phyloP scores from a whole-genome alignment of 2,329 filamentous ascomycete species.

The Pestalotiopsis sp. region DNA sequence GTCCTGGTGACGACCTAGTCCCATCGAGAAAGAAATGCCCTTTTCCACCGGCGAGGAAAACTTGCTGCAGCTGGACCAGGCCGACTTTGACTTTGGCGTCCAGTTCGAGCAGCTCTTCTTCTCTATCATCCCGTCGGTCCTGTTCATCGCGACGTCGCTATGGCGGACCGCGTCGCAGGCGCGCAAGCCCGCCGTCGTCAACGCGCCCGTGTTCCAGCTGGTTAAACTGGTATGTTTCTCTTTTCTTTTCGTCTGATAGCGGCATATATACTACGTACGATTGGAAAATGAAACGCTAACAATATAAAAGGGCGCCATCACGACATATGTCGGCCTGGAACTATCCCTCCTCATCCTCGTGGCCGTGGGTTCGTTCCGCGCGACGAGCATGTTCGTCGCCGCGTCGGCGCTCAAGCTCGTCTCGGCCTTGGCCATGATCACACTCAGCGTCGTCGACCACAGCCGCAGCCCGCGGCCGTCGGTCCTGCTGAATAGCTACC shows the following conservation, averaged over 20 bases:
- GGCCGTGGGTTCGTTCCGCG: slow-evolving; percentile 12
- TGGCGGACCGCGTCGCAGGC: slow-evolving; percentile 29
- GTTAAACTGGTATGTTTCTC: slow-evolving; percentile 28
- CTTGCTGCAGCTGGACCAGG: slow-evolving; percentile 21
- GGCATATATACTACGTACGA: background rate
- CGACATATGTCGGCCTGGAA: slow-evolving; percentile 23
- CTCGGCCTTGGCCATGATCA: slow-evolving; percentile 24
- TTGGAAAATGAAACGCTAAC: background rate
- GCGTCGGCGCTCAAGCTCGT: slow-evolving; percentile 29
- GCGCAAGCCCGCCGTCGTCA: slow-evolving; percentile 32
- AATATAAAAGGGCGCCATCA: slow-evolving; percentile 20
- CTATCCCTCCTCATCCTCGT: slow-evolving; percentile 29
- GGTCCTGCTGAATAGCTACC: slow-evolving; percentile 41
- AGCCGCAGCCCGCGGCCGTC: slow-evolving; percentile 39
- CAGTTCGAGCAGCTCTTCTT: slow-evolving; percentile 36
- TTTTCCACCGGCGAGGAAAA: slow-evolving; percentile 18
- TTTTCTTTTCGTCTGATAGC: background rate
- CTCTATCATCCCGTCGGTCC: slow-evolving; percentile 29
- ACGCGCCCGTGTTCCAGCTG: slow-evolving; percentile 28
- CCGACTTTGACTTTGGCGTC: slow-evolving; percentile 29
- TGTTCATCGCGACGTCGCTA: slow-evolving; percentile 32
- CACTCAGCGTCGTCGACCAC: slow-evolving; percentile 18
- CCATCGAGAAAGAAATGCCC: slow-evolving; percentile 12
- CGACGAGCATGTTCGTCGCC: slow-evolving; percentile 29
- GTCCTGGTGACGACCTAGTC: background rate